phyloP scores from a whole-genome alignment of 352 stramenopile species.

The Phytophthora tubulina region DNA sequence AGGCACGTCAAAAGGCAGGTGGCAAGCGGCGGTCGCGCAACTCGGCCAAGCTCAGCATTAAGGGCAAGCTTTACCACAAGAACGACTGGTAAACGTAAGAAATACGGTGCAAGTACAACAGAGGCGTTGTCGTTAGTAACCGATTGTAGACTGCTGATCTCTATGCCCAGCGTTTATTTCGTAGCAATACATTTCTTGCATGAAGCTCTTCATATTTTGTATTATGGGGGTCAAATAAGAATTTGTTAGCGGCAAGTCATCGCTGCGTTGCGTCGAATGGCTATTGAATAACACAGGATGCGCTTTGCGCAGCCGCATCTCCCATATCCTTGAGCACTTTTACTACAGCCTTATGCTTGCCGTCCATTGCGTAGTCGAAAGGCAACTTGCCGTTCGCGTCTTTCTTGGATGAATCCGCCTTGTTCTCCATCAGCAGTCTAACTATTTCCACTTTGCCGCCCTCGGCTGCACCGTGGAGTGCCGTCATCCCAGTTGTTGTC shows the following conservation, averaged over 20 bases:
- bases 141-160: conserved; percentile 22
- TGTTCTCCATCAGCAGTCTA: conserved; percentile 92
- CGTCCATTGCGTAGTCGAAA: conserved; percentile 93
- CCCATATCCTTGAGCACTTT: conserved; percentile 95
- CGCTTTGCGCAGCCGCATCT: conserved; percentile 86
- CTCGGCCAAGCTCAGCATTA: conserved; percentile 86
- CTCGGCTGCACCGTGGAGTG: conserved; percentile 91
- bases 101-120: neutral
- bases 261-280: conserved; percentile 15
- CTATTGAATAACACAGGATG: conserved; percentile 89
- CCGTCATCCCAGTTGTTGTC: conserved; percentile 92
- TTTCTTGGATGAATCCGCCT: conserved; percentile 89
- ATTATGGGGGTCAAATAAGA: conserved; percentile 52
- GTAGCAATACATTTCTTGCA: conserved; percentile 40
- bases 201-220: conserved; percentile 44
- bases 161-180: conserved; percentile 8
- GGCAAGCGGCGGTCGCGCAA: conserved; percentile 81
- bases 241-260: conserved; percentile 18
- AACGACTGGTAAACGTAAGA: conserved; percentile 68
- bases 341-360: conserved; percentile 93
- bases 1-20: conserved; percentile 61
- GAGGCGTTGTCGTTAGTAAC: conserved; percentile 7
- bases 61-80: conserved; percentile 88
- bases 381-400: conserved; percentile 92
- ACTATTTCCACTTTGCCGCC: conserved; percentile 93